Evolutionary conservation across 2,329 filamentous ascomycete species (phyloP).

Genomic region (Blastomyces emzantsi): DNA sequence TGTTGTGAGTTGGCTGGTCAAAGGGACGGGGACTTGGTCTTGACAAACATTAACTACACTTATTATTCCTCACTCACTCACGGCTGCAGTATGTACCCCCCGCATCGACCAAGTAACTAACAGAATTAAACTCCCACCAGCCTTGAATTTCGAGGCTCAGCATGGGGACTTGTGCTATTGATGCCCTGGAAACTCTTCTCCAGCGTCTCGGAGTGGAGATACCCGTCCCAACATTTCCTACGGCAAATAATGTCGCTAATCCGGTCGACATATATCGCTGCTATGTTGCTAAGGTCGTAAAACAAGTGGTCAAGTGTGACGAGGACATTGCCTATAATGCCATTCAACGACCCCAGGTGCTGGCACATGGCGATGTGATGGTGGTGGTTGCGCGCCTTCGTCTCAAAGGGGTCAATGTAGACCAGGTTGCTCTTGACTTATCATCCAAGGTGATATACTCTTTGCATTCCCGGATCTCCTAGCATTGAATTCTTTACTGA

Average conservation of each 20-base stretch:
- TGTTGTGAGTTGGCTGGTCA: no score
- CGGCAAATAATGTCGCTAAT: conserved; percentile 59
- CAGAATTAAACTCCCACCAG: no score
- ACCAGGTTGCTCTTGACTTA: background rate
- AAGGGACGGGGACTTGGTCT: no score
- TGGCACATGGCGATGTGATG: conserved; percentile 76
- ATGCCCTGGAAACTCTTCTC: conserved; percentile 22
- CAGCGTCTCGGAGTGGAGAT: conserved; percentile 19
- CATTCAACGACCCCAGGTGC: conserved; percentile 66
- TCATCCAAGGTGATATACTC: background rate
- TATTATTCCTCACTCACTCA: no score
- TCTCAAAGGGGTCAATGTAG: conserved; percentile 49
- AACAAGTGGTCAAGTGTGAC: conserved; percentile 61
- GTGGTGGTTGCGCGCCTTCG: conserved; percentile 71
- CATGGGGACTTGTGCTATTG: conserved; percentile 16
- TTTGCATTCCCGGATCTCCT: no score
- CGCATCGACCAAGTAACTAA: no score
- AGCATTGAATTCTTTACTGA: no score
- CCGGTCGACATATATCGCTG: conserved; percentile 71
- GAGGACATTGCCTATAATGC: conserved; percentile 62
- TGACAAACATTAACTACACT: no score
- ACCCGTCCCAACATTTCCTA: conserved; percentile 33
- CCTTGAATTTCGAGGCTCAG: background rate
- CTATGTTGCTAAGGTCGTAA: conserved; percentile 61
- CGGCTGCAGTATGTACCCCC: no score